These are phyloP conservation scores for Xylariaceae sp. DNA, from an alignment of 2,329 filamentous ascomycete genomes.

Conservation along the genomic window DNA sequence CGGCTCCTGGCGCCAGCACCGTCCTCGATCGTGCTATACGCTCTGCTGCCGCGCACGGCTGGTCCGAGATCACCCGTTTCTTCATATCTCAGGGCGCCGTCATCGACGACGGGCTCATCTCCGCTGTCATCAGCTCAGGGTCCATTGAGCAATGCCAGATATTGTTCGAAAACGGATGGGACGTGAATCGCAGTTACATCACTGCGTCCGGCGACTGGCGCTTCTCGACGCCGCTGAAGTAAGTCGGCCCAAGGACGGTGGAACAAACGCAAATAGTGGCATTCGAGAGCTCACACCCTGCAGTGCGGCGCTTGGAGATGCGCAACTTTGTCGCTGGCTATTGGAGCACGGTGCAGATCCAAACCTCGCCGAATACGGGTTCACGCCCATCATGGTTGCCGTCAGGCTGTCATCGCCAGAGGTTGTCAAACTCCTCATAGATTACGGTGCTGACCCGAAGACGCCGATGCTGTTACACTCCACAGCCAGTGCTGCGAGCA, in stretches of 20 bases:
- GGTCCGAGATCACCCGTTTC: conserved; percentile 19
- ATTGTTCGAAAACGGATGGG: conserved; percentile 17
- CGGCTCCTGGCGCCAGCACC: conserved; percentile 18
- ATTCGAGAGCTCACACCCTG: conserved; percentile 6
- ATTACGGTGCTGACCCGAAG: conserved; percentile 19
- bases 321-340: conserved; percentile 19
- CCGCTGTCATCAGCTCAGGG: conserved; percentile 19
- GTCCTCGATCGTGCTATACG: conserved; percentile 21
- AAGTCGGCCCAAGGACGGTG: background rate
- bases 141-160: conserved; percentile 21
- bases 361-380: conserved; percentile 20
- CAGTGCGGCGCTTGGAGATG: conserved; percentile 19
- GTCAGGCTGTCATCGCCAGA: conserved; percentile 20
- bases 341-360: conserved; percentile 21
- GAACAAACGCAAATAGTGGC: background rate
- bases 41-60: conserved; percentile 17
- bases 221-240: conserved; percentile 22
- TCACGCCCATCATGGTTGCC: conserved; percentile 23
- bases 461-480: conserved; percentile 21
- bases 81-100: conserved; percentile 19
- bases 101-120: conserved; percentile 20
- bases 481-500: conserved; percentile 18
- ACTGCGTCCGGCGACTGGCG: conserved; percentile 19
- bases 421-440: conserved; percentile 18
- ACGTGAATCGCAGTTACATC: conserved; percentile 23